These are phyloP conservation scores for Stephania cephalantha DNA, from an alignment of 164 flowering plant genomes.

Conservation along the genomic window DNA sequence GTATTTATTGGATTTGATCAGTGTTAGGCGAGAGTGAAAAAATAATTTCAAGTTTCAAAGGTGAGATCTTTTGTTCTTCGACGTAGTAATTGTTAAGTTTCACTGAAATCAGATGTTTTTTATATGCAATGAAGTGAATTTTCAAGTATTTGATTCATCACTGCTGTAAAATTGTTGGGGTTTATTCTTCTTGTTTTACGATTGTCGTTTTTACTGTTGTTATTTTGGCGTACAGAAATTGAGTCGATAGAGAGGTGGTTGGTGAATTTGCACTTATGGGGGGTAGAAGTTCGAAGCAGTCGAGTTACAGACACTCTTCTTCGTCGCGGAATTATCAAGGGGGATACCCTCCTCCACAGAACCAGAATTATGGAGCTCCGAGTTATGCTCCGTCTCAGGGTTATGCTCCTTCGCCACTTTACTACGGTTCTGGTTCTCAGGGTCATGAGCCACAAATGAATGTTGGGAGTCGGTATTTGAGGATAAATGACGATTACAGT, in stretches of 20 bases:
- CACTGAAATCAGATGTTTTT: too few relatives aligned
- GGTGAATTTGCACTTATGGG: constrained; percentile 36
- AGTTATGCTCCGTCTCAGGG: constrained; percentile 13
- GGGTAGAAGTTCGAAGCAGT: constrained; percentile 36
- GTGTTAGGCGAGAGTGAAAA: too few relatives aligned
- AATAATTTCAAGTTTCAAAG: too few relatives aligned
- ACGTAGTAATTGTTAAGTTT: too few relatives aligned
- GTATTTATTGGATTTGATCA: too few relatives aligned
- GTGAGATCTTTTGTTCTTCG: too few relatives aligned
- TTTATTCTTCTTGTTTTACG: too few relatives aligned
- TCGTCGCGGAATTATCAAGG: constrained; percentile 20
- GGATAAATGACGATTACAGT: constrained; percentile 60
- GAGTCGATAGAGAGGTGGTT: constrained; percentile 1
- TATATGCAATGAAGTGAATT: too few relatives aligned
- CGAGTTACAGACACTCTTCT: constrained; percentile 24
- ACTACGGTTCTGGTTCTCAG: constrained; percentile 24
- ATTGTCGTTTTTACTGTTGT: neutral
- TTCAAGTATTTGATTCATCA: too few relatives aligned
- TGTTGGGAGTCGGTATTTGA: constrained; percentile 55
- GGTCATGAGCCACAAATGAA: constrained; percentile 26
- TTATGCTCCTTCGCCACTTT: constrained; percentile 14
- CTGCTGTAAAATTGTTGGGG: neutral
- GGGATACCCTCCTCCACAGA: constrained; percentile 31
- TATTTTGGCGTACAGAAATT: constrained; percentile 1
- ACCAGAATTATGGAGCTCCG: constrained; percentile 21